Conservation (phyloP, 192 early-diverging fungal species). For the Chytriomyces confervae region DNA sequence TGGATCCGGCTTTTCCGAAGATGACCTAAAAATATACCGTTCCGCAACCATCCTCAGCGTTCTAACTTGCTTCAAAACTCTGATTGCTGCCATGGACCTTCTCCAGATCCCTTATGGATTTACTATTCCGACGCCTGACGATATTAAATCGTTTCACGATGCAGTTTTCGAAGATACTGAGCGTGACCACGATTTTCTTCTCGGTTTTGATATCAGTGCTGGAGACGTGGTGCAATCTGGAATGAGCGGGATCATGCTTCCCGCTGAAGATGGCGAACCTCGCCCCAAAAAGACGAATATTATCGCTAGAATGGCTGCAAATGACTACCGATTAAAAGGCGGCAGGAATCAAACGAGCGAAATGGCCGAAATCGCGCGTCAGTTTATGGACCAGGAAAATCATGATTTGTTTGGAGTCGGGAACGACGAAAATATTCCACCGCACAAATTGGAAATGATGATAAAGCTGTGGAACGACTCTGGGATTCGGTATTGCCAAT, state of each 20-base stretch:
- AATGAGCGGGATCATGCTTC: not conserved
- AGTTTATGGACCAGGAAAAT: not conserved
- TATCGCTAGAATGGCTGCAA: not conserved
- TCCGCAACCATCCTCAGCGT: conserved; percentile 32
- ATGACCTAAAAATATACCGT: conserved; percentile 33
- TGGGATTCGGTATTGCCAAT: conserved; percentile 45
- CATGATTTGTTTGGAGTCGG: not conserved
- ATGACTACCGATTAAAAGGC: not conserved
- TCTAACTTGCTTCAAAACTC: conserved; percentile 19
- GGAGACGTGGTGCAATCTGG: not conserved
- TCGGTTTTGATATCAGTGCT: not conserved
- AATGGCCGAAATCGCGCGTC: not conserved
- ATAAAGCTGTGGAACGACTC: conserved; percentile 45
- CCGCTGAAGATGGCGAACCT: not conserved
- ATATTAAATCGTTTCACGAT: not conserved
- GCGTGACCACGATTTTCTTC: not conserved
- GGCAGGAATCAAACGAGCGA: not conserved
- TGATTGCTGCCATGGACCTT: conserved; percentile 34
- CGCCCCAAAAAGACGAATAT: not conserved
- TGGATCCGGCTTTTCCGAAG: conserved; percentile 34
- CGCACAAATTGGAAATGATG: conserved; percentile 16
- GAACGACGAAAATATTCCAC: conserved; percentile 23
- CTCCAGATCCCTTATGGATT: conserved; percentile 21
- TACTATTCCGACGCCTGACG: not conserved
- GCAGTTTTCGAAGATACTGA: not conserved